A percentile compares a stretch with the other conserved stretches of the same genome.
phyloP scores from a whole-genome alignment of 768 basidiomycete genomes.

The Suillus americanus region DNA sequence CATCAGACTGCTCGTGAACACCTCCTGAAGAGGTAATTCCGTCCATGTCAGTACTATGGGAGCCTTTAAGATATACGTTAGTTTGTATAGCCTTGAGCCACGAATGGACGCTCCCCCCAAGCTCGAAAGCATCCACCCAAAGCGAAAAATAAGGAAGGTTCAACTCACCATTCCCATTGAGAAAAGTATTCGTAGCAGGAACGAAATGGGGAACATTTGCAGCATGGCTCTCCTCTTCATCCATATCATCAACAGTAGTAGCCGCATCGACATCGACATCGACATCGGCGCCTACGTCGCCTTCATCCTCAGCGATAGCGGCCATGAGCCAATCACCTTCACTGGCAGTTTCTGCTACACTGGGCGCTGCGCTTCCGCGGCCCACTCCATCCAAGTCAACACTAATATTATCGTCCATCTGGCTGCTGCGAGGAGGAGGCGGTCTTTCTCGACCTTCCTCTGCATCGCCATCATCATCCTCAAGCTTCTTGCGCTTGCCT shows the following conservation, averaged over 20 bases:
- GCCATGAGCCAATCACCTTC: slow-evolving; percentile 91
- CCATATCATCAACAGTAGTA: slow-evolving; percentile 41
- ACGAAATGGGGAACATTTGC: slow-evolving; percentile 39
- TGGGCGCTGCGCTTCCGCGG: slow-evolving; percentile 63
- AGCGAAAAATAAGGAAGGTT: slow-evolving; percentile 27
- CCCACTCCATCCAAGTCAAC: slow-evolving; percentile 58
- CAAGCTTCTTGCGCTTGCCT: slow-evolving; percentile 86
- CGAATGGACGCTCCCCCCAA: slow-evolving; percentile 42
- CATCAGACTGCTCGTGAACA: slow-evolving; percentile 14
- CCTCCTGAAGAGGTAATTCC: slow-evolving; percentile 34
- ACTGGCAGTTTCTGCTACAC: slow-evolving; percentile 58
- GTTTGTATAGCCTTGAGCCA: slow-evolving; percentile 48
- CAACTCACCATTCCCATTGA: slow-evolving; percentile 55
- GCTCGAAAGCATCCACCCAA: slow-evolving; percentile 50
- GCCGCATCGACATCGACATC: slow-evolving; percentile 53
- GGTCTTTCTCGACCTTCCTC: slow-evolving; percentile 71
- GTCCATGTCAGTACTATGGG: slow-evolving; percentile 36
- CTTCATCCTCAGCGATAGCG: slow-evolving; percentile 75
- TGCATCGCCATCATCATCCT: slow-evolving; percentile 81
- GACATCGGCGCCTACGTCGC: slow-evolving; percentile 53
- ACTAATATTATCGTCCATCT: slow-evolving; percentile 55
- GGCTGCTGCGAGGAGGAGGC: slow-evolving; percentile 50
- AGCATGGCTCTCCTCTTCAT: slow-evolving; percentile 44
- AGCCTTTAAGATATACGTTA: slow-evolving; percentile 50
- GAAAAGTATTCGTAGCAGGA: slow-evolving; percentile 32